Evolutionary conservation across 1,284 basidiomycete species (phyloP), one percentile per base, ranked within the genome.

Genomic region (Rhodotorula sp.): DNA sequence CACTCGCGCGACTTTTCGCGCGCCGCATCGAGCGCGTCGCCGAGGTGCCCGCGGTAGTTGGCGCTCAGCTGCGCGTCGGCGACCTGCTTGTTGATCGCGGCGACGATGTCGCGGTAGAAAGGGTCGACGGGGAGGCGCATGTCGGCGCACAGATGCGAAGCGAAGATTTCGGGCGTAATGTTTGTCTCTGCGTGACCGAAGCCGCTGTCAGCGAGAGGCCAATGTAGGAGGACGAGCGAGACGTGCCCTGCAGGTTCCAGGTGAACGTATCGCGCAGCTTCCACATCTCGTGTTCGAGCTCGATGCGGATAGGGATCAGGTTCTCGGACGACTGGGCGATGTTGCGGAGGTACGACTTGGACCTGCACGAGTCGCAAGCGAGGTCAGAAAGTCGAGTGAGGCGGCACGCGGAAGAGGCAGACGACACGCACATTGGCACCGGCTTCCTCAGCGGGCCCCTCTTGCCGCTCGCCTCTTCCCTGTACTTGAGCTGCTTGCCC

Each of bases 181-280:
- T 93, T 85, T 3, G 91, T 88, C 81, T 98, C 96, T 92, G 80
- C 61, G 25, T 48, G 13, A n/a, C 45, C 21, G 21, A 4, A 34
- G 9, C 21, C 21, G 42, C 9, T 7, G 45, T 67, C 70, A 70
- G 50, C 46, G 34, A 49, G 34, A 44, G 63, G 23, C 44, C 54
- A 41, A 17, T n/a, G 64, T 14, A n/a, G n/a, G n/a, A 59, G 25
- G 45, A 53, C 21, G 23, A 34, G 34, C 34, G 34, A 2, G 19
- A 82, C 87, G 64, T 71, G 93, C 93, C 93, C 77, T 91, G 90
- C 64, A 95, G 83, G 80, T 99, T 97, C 96, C 96, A 99, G 49
- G 96, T 88, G 81, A 99, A 97, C 0, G 96, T 95, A 81, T 99
- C 96, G 52, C 93, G 88, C 85, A 98, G 88, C 82, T 91, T 92